Base-by-base conservation (phyloP, 2,329 filamentous ascomycete species). In the Arthroderma uncinatum region DNA sequence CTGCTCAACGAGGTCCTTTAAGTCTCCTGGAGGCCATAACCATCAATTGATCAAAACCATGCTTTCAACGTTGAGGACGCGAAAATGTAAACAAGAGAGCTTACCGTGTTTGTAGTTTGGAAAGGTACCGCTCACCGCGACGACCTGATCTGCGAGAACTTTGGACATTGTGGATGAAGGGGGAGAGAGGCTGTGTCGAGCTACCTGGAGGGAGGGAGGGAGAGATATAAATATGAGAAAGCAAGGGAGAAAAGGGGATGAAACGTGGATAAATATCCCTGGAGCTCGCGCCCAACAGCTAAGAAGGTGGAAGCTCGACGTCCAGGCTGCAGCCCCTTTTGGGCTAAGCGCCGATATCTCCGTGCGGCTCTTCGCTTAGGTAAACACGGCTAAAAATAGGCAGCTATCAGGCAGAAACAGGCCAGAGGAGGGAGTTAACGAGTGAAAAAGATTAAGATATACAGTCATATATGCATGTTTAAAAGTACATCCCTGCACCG, bases 91-190 rank as follows among this genome's bases (percentile, higher is more conserved):
- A 54, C 59, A 39, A 28, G 23, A 33, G 25, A 33, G 56, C 64
- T 61, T 63, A 73, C 73, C 66, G 62, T 87, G 82, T 2, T 76
- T 79, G 25, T 74, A 68, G 4, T 74, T 73, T 1, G 77, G 70
- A 62, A 87, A 83, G 4, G 78, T 79, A 59, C 85, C 85, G 57
- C 80, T 83, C 25, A 86, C 67, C 21, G 78, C 79, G 47, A 88
- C 72, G 4, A 72, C 61, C 6, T 65, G 54, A 0, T 65, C 61
- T 50, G 69, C 68, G 47, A 72, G 69, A 12, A 54, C 28, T 1
- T 61, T 58, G 4, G 67, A 55, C 67, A 70, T 71, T 40, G 40
- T 58, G 30, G 25, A 16, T 10, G 14, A 19, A 19, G 16, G n/a
- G 9, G 19, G 50, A 10, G 16, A 21, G 12, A n/a, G n/a, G n/a